Evolutionary conservation across 2,329 filamentous ascomycete species (phyloP), one percentile per base, ranked within the genome.

Genomic region (Ramichloridium luteum): DNA sequence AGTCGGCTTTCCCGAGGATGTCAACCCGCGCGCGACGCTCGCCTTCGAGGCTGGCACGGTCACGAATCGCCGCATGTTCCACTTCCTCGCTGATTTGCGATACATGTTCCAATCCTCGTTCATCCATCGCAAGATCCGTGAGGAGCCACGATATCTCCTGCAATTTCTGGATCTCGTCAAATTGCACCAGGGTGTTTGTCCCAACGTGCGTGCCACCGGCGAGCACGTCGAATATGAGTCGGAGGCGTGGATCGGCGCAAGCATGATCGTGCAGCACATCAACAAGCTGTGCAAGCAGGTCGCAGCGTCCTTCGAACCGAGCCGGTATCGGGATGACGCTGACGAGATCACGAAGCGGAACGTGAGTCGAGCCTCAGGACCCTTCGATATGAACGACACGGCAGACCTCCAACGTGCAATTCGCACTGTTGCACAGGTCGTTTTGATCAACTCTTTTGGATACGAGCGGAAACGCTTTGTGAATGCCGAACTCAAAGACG

Each of bases 151-250:
- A 36, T 98, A 98, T 49, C 68, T 94, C 34, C 67, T 92, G 54
- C 92, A 98, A 50, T 98, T 96, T 57, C 65, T 98, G 27, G 92
- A 98, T 52, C 66, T 98, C 11, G 84, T 93, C 41, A 94, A 94
- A 56, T 70, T 98, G 27, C 86, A 94, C 43, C 92, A 98, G 60
- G 88, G 90, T 16, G 94, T 98, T 34, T 94, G 88, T 47, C 90
- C 90, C 2, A 98, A 96, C 48, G 68, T 86, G 27, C 73, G 92
- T 39, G 90, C 88, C 2, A 74, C 94, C 13, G 85, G 86, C 11
- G 90, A 96, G 51, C 90, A 98, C 54, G 82, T 98, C 17, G 92
- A 98, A 56, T 98, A 96, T 51, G 90, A 98, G 58, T 92, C 86
- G 2, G 92, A 98, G 58, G 81, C 84, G 13, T 98, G 90, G 90